Conservation (phyloP, 768 basidiomycete genomes). For the Trametes villosa region DNA sequence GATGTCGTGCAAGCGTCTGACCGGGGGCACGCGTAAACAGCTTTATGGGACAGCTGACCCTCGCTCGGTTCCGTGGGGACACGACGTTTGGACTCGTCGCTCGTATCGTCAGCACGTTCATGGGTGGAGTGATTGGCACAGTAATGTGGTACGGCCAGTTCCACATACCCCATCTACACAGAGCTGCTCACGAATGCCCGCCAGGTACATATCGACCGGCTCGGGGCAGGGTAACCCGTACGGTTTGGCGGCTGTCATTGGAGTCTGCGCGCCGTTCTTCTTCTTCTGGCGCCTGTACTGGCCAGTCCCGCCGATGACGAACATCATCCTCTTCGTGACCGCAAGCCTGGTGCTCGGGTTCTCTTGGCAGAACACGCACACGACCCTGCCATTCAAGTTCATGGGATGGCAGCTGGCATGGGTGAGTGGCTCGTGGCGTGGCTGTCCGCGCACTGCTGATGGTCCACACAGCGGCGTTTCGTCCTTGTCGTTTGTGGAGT, state of each 20-base stretch:
- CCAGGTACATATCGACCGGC: slow-evolving; percentile 74
- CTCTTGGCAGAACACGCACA: slow-evolving; percentile 67
- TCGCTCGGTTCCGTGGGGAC: slow-evolving; percentile 75
- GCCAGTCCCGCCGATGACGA: slow-evolving; percentile 74
- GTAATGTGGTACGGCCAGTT: slow-evolving; percentile 72
- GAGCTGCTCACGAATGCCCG: background rate
- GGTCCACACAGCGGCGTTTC: slow-evolving; percentile 56
- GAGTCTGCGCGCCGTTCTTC: slow-evolving; percentile 73
- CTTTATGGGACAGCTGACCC: slow-evolving; percentile 76
- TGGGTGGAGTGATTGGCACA: slow-evolving; percentile 65
- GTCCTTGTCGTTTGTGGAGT: slow-evolving; percentile 75
- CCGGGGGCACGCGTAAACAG: slow-evolving; percentile 37
- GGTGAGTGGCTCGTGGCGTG: slow-evolving; percentile 43
- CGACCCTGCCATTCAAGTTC: slow-evolving; percentile 52
- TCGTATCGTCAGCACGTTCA: slow-evolving; percentile 66
- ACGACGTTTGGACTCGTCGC: slow-evolving; percentile 68
- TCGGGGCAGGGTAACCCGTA: slow-evolving; percentile 62
- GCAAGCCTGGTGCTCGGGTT: slow-evolving; percentile 69
- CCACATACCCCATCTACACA: background rate
- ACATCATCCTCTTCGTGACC: slow-evolving; percentile 70
- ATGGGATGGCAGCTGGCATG: slow-evolving; percentile 73
- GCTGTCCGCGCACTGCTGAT: background rate
- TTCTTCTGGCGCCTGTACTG: slow-evolving; percentile 74
- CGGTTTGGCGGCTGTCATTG: slow-evolving; percentile 69
- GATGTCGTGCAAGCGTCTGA: too few species aligned